These are phyloP conservation scores for Penicillium samsonianum DNA, from an alignment of 495 filamentous ascomycete genomes.

Conservation along the genomic window DNA sequence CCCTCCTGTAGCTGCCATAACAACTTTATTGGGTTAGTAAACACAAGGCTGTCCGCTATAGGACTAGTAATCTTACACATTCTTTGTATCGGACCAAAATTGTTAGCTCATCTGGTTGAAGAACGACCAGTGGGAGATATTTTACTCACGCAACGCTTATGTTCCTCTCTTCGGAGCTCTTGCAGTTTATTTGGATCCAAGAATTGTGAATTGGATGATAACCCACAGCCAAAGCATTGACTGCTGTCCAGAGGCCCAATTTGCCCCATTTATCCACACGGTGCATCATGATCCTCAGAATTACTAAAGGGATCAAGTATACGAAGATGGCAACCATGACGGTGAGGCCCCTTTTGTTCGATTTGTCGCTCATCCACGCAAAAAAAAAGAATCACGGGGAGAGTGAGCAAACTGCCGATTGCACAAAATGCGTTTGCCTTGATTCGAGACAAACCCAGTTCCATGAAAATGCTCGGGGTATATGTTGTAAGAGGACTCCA, in stretches of 20 bases:
- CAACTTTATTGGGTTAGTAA: conserved; percentile 20
- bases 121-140: not conserved
- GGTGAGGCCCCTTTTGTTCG: conserved; percentile 21
- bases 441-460: conserved; percentile 34
- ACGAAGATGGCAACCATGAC: conserved; percentile 27
- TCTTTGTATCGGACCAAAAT: conserved; percentile 8
- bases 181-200: conserved; percentile 38
- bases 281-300: conserved; percentile 17
- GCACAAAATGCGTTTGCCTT: conserved; percentile 39
- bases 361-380: conserved; percentile 32
- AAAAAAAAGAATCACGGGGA: conserved; percentile 36
- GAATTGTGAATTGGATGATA: conserved; percentile 42
- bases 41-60: not conserved
- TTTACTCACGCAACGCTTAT: conserved; percentile 34
- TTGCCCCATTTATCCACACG: conserved; percentile 26
- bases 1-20: conserved; percentile 34
- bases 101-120: not conserved
- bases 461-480: conserved; percentile 39
- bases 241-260: conserved; percentile 34
- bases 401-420: conserved; percentile 32
- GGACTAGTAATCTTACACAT: conserved; percentile 28
- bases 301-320: conserved; percentile 28
- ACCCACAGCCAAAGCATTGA: conserved; percentile 34
- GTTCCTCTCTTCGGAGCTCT: conserved; percentile 28
- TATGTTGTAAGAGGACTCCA: conserved; percentile 41